Evolutionary conservation across 306 rosid species (phyloP).

Genomic region (Rosa lucieae): DNA sequence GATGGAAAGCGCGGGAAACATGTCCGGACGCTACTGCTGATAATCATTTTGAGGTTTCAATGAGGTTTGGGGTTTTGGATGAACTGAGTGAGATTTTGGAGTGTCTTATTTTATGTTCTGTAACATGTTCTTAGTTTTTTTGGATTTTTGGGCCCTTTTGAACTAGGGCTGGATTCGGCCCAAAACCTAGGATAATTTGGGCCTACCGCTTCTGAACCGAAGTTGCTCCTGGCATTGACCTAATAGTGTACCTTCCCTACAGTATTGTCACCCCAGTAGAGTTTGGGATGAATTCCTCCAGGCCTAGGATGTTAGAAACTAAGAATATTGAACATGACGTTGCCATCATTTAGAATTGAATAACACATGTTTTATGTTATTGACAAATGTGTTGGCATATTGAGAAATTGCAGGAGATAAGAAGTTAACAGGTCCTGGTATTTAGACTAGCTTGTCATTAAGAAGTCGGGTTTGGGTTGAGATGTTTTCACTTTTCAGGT

Average conservation of each 20-base stretch:
- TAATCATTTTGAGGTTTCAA: slow-evolving; percentile 30
- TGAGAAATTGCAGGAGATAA: background rate
- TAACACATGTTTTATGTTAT: background rate
- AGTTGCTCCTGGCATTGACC: too few species aligned
- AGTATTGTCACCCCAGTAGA: background rate
- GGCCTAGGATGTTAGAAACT: background rate
- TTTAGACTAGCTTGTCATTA: background rate
- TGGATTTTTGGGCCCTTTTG: too few species aligned
- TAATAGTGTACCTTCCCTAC: background rate
- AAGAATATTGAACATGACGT: background rate
- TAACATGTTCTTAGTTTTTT: too few species aligned
- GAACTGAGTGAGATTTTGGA: background rate
- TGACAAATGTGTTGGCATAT: too few species aligned
- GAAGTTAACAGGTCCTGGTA: background rate
- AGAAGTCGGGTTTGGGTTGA: background rate
- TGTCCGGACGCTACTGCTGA: slow-evolving; percentile 47
- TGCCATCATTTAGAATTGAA: background rate
- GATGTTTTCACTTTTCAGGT: background rate
- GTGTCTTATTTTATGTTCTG: too few species aligned
- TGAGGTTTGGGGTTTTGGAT: background rate
- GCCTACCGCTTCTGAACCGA: too few species aligned
- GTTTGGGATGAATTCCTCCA: background rate
- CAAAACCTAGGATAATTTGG: too few species aligned
- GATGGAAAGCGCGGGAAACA: slow-evolving; percentile 38
- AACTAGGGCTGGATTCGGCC: too few species aligned